A percentile compares a stretch with the other conserved stretches of the same genome.
Conservation (phyloP, 2,329 filamentous ascomycete species). For the Penicillium sp. region DNA sequence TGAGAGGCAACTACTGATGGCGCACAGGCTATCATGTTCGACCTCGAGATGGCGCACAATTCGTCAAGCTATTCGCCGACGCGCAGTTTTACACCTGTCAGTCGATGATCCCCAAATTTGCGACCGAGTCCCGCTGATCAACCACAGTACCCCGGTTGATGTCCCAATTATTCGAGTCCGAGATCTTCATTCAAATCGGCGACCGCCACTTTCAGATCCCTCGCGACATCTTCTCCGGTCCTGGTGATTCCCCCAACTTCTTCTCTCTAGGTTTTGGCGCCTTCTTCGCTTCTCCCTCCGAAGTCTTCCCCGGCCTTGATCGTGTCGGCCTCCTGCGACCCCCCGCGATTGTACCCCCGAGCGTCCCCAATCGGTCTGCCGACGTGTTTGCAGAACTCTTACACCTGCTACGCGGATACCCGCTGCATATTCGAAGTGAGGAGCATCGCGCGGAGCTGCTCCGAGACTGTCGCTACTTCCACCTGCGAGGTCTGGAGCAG, state of each 20-base stretch:
- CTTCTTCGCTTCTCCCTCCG: slow-evolving; percentile 78
- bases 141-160: slow-evolving; percentile 79
- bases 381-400: slow-evolving; percentile 82
- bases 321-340: slow-evolving; percentile 78
- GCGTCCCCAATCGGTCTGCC: slow-evolving; percentile 78
- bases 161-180: slow-evolving; percentile 86
- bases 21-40: slow-evolving; percentile 73
- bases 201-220: slow-evolving; percentile 86
- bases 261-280: slow-evolving; percentile 88
- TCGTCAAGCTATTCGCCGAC: slow-evolving; percentile 89
- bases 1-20: slow-evolving; percentile 3
- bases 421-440: slow-evolving; percentile 73
- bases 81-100: slow-evolving; percentile 88
- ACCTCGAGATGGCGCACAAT: slow-evolving; percentile 80
- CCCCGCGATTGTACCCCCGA: slow-evolving; percentile 80
- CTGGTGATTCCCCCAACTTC: slow-evolving; percentile 93
- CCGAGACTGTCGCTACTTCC: slow-evolving; percentile 87
- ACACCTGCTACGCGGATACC: slow-evolving; percentile 80
- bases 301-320: slow-evolving; percentile 84
- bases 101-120: slow-evolving; percentile 26
- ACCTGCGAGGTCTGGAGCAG: slow-evolving; percentile 89
- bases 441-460: slow-evolving; percentile 76
- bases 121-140: slow-evolving; percentile 4
- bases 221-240: slow-evolving; percentile 78
- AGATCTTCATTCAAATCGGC: slow-evolving; percentile 90